Percentiles rank a stretch among this genome's conserved stretches.
Evolutionary conservation across 1,139 yeast species (phyloP).

Genomic region (Magnusiomyces suaveolens): DNA sequence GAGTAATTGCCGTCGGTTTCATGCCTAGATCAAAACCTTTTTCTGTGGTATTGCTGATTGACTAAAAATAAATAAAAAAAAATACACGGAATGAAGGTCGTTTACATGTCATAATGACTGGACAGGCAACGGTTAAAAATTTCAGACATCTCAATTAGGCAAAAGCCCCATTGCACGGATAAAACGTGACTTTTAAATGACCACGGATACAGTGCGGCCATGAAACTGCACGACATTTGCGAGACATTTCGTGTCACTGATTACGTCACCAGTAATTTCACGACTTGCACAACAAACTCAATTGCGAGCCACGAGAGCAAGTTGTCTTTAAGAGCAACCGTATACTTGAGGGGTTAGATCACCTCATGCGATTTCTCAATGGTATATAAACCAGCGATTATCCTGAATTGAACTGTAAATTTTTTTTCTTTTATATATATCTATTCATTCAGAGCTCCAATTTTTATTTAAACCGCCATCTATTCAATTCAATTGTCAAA

Average conservation of each 20-base stretch:
- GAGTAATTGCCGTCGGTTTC: not conserved
- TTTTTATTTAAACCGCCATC: too few relatives aligned
- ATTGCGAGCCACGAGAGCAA: not conserved
- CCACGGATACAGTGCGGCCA: not conserved
- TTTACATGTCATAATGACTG: too few relatives aligned
- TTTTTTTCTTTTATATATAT: not conserved
- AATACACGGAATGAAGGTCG: too few relatives aligned
- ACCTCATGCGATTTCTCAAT: not conserved
- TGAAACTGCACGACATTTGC: too few relatives aligned
- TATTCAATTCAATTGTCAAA: too few relatives aligned
- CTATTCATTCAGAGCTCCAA: too few relatives aligned
- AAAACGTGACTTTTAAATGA: not conserved
- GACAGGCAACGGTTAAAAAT: too few relatives aligned
- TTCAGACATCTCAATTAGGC: too few relatives aligned
- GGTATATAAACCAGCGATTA: not conserved
- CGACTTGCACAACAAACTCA: not conserved
- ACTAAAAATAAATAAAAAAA: too few relatives aligned
- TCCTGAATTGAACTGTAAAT: not conserved
- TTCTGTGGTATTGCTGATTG: too few relatives aligned
- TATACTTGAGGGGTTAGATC: not conserved
- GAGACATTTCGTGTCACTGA: not conserved
- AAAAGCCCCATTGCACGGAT: too few relatives aligned
- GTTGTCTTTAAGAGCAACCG: not conserved
- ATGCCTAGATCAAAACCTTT: too few relatives aligned
- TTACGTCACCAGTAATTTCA: not conserved